These are phyloP conservation scores for Eragrostis nindensis DNA, from an alignment of 176 grass and related monocot species.

Conservation along the genomic window DNA sequence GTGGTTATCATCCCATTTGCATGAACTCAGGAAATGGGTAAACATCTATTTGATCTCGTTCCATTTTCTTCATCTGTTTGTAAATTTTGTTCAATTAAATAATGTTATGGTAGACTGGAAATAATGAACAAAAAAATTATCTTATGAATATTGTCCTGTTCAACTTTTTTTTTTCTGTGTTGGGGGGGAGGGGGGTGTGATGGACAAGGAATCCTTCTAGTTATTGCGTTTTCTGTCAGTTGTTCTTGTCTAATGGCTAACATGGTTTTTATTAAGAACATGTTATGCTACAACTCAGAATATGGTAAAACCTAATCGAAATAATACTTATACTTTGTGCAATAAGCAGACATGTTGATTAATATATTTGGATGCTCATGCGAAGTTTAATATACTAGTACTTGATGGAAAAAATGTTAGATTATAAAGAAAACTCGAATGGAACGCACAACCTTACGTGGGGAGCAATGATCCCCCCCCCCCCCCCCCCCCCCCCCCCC, in stretches of 20 bases:
- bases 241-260: conserved; percentile 8
- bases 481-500: too few relatives aligned
- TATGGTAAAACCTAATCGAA: not conserved
- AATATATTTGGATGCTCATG: not conserved
- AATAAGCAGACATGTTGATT: not conserved
- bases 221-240: conserved; percentile 21
- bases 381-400: not conserved
- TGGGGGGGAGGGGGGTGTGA: not conserved
- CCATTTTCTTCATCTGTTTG: conserved; percentile 18
- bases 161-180: not conserved
- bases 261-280: not conserved
- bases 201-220: too few relatives aligned
- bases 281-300: not conserved
- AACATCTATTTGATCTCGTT: conserved; percentile 18
- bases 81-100: not conserved
- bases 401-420: not conserved
- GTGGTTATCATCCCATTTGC: conserved; percentile 66
- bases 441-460: not conserved
- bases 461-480: not conserved
- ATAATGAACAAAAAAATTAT: not conserved
- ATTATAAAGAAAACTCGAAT: not conserved
- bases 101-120: not conserved
- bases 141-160: not conserved
- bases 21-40: conserved; percentile 82
- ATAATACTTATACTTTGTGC: not conserved